A percentile compares a stretch with the other conserved stretches of the same genome.
Conservation (phyloP, 2,329 filamentous ascomycete species). For the Penicillium brasilianum region DNA sequence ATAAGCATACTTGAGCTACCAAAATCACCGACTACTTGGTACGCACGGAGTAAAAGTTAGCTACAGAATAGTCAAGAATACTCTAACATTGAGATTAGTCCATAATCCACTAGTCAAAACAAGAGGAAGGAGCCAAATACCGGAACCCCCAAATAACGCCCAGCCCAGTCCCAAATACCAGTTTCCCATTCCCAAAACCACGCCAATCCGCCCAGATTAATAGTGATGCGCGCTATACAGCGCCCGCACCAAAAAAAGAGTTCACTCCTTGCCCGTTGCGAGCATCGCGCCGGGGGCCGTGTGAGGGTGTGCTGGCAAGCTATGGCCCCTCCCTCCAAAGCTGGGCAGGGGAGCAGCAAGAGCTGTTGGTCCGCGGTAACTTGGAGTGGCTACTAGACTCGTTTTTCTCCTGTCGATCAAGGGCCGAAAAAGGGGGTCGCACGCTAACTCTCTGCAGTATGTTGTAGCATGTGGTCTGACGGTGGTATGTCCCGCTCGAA, state of each 20-base stretch:
- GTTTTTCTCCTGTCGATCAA: constrained; percentile 33
- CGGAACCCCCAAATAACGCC: neutral
- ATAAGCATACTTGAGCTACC: neutral
- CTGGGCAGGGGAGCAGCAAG: neutral
- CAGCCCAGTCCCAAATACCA: constrained; percentile 11
- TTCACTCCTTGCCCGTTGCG: constrained; percentile 13
- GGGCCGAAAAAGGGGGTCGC: constrained; percentile 7
- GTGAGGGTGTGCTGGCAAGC: constrained; percentile 1
- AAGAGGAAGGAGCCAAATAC: constrained; percentile 1
- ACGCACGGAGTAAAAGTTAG: too few relatives aligned
- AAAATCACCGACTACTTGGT: too few relatives aligned
- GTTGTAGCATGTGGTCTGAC: constrained; percentile 7
- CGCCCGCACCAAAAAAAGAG: constrained; percentile 10
- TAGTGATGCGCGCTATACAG: constrained; percentile 24
- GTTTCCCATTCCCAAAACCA: constrained; percentile 13
- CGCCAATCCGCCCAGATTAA: constrained; percentile 10
- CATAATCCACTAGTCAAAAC: neutral
- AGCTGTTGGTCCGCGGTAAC: neutral
- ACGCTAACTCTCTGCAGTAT: neutral
- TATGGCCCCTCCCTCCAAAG: neutral
- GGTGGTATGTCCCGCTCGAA: constrained; percentile 2
- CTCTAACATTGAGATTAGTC: neutral
- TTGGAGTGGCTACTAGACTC: neutral
- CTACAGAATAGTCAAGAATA: neutral
- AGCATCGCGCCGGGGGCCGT: constrained; percentile 10